Conservation (phyloP, 352 stramenopile species). For the Phytopythium boreale region DNA sequence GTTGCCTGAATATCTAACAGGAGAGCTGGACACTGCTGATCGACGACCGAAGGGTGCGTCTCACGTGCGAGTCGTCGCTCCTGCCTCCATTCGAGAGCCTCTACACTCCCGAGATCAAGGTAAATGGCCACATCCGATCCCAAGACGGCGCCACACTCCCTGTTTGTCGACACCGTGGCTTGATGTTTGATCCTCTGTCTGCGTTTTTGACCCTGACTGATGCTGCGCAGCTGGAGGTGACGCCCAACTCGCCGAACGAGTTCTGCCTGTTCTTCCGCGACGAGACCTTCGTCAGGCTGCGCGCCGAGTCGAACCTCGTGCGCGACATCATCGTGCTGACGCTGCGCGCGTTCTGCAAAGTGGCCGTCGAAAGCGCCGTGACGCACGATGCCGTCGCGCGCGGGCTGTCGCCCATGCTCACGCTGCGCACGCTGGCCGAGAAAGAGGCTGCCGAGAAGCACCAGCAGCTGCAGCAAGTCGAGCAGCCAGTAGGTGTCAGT, state of each 20-base stretch:
- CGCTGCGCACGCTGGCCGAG: slow-evolving; percentile 53
- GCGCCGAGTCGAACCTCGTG: slow-evolving; percentile 66
- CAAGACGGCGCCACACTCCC: background rate
- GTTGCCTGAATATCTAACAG: slow-evolving; percentile 14
- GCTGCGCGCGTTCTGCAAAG: slow-evolving; percentile 67
- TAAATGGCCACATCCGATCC: slow-evolving; percentile 13
- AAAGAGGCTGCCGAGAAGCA: slow-evolving; percentile 37
- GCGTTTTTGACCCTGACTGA: slow-evolving; percentile 1
- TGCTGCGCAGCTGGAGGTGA: slow-evolving; percentile 50
- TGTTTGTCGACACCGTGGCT: slow-evolving; percentile 5
- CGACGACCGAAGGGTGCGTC: slow-evolving; percentile 66
- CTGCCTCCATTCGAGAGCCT: slow-evolving; percentile 76
- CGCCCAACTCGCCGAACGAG: slow-evolving; percentile 50
- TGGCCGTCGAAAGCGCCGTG: slow-evolving; percentile 44
- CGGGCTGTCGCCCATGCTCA: slow-evolving; percentile 67
- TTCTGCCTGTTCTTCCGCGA: slow-evolving; percentile 60
- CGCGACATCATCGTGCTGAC: slow-evolving; percentile 85
- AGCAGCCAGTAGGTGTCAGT: slow-evolving; percentile 36
- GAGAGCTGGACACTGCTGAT: slow-evolving; percentile 84
- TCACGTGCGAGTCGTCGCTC: slow-evolving; percentile 81
- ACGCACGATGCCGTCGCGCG: slow-evolving; percentile 41
- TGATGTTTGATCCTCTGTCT: slow-evolving; percentile 6
- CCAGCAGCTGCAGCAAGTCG: slow-evolving; percentile 3
- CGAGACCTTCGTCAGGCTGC: slow-evolving; percentile 63
- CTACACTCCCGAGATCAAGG: slow-evolving; percentile 68